Percentiles rank a stretch among this genome's conserved stretches.
These are phyloP conservation scores for Pseudonitzschia multistriata DNA, from an alignment of 108 stramenopile species.

Conservation along the genomic window DNA sequence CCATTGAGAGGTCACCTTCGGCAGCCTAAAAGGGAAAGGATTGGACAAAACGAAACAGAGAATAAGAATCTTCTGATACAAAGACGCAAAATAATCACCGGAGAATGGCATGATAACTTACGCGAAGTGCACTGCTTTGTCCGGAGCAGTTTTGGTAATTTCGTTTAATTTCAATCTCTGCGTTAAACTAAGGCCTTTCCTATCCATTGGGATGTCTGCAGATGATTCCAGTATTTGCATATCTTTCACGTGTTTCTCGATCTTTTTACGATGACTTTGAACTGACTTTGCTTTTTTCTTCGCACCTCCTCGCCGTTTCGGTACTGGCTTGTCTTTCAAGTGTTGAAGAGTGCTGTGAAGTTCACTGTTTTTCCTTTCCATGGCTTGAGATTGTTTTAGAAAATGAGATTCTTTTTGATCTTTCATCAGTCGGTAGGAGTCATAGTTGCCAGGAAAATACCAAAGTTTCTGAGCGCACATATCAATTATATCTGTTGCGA, in stretches of 20 bases:
- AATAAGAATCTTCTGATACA: background rate
- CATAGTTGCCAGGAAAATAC: conserved; percentile 93
- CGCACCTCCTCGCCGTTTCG: conserved; percentile 36
- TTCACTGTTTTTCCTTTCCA: conserved; percentile 63
- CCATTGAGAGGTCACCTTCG: conserved; percentile 39
- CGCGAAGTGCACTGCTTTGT: conserved; percentile 79
- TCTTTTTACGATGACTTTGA: conserved; percentile 56
- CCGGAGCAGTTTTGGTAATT: conserved; percentile 43
- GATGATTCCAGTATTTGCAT: conserved; percentile 32
- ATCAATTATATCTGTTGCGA: conserved; percentile 87
- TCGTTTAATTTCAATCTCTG: conserved; percentile 54
- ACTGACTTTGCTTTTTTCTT: conserved; percentile 58
- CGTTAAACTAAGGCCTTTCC: conserved; percentile 36
- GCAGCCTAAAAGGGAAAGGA: conserved; percentile 4
- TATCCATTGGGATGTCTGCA: background rate
- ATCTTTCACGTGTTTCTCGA: conserved; percentile 58
- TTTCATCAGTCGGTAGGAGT: conserved; percentile 60
- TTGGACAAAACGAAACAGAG: conserved; percentile 1
- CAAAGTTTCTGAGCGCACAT: conserved; percentile 65
- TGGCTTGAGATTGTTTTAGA: conserved; percentile 42
- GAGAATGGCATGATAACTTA: conserved; percentile 14
- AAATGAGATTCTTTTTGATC: conserved; percentile 53
- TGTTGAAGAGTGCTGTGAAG: conserved; percentile 69
- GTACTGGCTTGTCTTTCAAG: conserved; percentile 57
- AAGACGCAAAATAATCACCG: conserved; percentile 4